phyloP scores from a whole-genome alignment of 371 early-diverging fungal genomes.

The Syncephalastrum sp. region DNA sequence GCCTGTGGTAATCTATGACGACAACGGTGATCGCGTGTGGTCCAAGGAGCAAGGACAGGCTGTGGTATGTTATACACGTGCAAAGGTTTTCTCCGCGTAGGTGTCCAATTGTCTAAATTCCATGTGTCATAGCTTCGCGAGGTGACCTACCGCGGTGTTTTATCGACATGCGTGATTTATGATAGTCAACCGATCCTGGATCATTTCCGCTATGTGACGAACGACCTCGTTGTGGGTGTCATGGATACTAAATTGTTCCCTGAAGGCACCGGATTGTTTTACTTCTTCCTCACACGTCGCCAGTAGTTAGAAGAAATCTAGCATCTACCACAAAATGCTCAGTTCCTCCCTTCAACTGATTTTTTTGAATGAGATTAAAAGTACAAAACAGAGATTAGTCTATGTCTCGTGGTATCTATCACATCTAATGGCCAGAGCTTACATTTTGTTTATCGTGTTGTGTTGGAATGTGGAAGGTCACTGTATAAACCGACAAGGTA shows the following conservation, averaged over 20 bases:
- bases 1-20: constrained; percentile 10
- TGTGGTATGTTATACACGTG: constrained; percentile 1
- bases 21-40: constrained; percentile 5
- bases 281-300: constrained; percentile 10
- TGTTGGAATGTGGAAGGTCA: no score
- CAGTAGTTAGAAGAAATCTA: no score
- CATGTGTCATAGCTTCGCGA: constrained; percentile 4
- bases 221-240: constrained; percentile 8
- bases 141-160: constrained; percentile 9
- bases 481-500: no score
- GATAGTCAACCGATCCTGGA: constrained; percentile 9
- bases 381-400: no score
- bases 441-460: no score
- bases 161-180: constrained; percentile 12
- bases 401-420: no score
- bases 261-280: constrained; percentile 7
- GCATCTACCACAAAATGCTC: no score
- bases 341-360: no score
- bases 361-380: no score
- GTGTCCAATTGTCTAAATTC: background rate
- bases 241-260: constrained; percentile 8
- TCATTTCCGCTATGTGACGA: constrained; percentile 5
- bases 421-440: no score
- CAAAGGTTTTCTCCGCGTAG: no score
- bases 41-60: constrained; percentile 5